A percentile compares a stretch with the other conserved stretches of the same genome.
phyloP scores from a whole-genome alignment of 2,329 filamentous ascomycete genomes.

The Cladosporium sp. region DNA sequence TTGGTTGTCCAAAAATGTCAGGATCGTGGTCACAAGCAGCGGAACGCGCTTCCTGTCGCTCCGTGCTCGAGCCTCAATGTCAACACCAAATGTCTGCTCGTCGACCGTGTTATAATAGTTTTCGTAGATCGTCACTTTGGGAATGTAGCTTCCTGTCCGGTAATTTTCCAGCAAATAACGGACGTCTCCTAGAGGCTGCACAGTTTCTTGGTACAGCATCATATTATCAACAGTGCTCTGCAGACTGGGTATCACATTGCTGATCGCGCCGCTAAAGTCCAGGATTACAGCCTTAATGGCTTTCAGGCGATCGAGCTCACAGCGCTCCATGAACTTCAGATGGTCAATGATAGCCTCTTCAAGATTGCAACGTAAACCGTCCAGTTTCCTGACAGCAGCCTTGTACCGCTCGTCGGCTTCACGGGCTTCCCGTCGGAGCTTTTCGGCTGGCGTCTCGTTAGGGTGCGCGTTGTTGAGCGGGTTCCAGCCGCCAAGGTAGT shows the following conservation, averaged over 20 bases:
- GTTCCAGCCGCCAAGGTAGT: constrained; percentile 90
- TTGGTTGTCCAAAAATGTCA: constrained; percentile 93
- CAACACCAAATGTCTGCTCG: constrained; percentile 95
- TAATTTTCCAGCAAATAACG: constrained; percentile 96
- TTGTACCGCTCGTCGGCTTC: constrained; percentile 96
- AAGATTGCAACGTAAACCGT: constrained; percentile 85
- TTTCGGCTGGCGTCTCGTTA: constrained; percentile 87
- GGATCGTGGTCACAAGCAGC: constrained; percentile 80
- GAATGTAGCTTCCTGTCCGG: constrained; percentile 85
- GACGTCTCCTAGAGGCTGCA: constrained; percentile 86
- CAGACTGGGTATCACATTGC: constrained; percentile 93
- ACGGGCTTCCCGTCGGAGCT: constrained; percentile 76
- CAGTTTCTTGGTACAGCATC: constrained; percentile 98
- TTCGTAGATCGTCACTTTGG: constrained; percentile 87
- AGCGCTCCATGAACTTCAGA: constrained; percentile 92
- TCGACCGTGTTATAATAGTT: constrained; percentile 99
- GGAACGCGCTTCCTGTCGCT: constrained; percentile 95
- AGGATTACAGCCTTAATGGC: constrained; percentile 97
- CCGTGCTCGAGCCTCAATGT: constrained; percentile 88
- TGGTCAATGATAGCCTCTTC: constrained; percentile 92
- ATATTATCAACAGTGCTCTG: constrained; percentile 97
- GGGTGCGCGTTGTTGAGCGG: constrained; percentile 81
- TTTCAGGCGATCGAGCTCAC: constrained; percentile 90
- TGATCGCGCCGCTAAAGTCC: constrained; percentile 94
- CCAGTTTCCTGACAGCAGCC: constrained; percentile 73